Base-by-base conservation (phyloP, 495 filamentous ascomycete species). In the Neurospora sp. region DNA sequence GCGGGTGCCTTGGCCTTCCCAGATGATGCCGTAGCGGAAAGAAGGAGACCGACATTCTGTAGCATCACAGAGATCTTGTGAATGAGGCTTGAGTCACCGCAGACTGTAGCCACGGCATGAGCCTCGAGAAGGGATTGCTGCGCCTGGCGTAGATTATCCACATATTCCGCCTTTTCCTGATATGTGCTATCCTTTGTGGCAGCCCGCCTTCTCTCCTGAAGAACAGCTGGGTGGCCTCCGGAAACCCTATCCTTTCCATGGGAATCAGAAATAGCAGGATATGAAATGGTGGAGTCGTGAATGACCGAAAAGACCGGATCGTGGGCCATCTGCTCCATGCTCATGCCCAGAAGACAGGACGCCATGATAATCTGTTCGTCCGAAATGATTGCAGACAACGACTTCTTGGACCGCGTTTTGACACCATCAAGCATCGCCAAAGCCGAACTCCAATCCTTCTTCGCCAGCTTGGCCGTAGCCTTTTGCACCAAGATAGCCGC, bases 241-340 rank as follows among this genome's bases (percentile, higher is more conserved):
- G 80, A 78, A 70, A 45, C 62, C 24, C 74, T 71, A 59, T 77
- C 78, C 69, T 76, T 79, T 38, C 78, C 78, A 13, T 66, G 62
- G n/a, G 71, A 38, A 59, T 71, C 80, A 24, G 77, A 78, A 39
- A 94, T 83, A 4, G 92, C 89, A 10, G 94, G 93, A 73, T 94
- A 88, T 0, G 92, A 94, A 39, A 96, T 91, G 5, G 93, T 97
- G 7, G 96, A 98, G 74, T 99, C 96, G 9, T 93, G 92, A 34
- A 99, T 85, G 21, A 94, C 90, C 45, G 92, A 96, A 79, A 94
- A 97, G 2, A 94, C 91, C 11, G 94, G 91, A 82, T 98, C 93
- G 4, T 87, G 84, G 17, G 88, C 85, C 82, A 99, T 90, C 70
- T 90, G 85, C 24, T 90, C 88, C 75, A 91, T 80, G 71, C 87